Evolutionary conservation across 1,284 basidiomycete species (phyloP).

Genomic region (Malassezia furfur): DNA sequence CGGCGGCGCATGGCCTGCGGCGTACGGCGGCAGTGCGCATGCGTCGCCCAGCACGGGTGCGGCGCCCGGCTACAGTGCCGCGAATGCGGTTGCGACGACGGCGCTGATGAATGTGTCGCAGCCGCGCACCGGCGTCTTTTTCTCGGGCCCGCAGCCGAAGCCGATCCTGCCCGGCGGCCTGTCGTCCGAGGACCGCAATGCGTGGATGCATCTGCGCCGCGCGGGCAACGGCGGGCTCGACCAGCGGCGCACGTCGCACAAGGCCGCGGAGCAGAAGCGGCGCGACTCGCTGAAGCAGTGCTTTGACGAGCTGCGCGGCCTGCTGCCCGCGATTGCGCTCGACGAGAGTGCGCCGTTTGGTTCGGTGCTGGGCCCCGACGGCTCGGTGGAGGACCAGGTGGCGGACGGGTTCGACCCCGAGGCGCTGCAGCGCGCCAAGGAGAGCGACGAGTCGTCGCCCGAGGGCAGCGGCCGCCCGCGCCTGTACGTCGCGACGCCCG

Average conservation of each 20-base stretch:
- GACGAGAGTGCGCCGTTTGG: conserved; percentile 43
- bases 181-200: conserved; percentile 27
- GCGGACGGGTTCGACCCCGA: conserved; percentile 32
- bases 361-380: conserved; percentile 40
- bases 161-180: conserved; percentile 28
- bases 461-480: background rate
- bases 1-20: too few species aligned
- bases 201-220: conserved; percentile 30
- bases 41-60: background rate
- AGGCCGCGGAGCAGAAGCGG: conserved; percentile 92
- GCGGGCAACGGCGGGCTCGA: conserved; percentile 34
- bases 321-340: conserved; percentile 58
- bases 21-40: too few species aligned
- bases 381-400: conserved; percentile 29
- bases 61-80: background rate
- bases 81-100: conserved; percentile 3
- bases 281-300: conserved; percentile 89
- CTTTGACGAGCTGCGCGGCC: conserved; percentile 79
- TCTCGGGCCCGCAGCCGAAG: conserved; percentile 9
- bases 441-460: background rate
- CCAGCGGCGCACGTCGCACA: conserved; percentile 80
- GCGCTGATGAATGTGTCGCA: conserved; percentile 11
- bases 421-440: conserved; percentile 17
- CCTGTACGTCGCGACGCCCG: conserved; percentile 4
- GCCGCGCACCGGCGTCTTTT: background rate